Evolutionary conservation across 306 rosid species (phyloP), one percentile per base, ranked within the genome.

Genomic region (Glycyrrhiza uralensis): DNA sequence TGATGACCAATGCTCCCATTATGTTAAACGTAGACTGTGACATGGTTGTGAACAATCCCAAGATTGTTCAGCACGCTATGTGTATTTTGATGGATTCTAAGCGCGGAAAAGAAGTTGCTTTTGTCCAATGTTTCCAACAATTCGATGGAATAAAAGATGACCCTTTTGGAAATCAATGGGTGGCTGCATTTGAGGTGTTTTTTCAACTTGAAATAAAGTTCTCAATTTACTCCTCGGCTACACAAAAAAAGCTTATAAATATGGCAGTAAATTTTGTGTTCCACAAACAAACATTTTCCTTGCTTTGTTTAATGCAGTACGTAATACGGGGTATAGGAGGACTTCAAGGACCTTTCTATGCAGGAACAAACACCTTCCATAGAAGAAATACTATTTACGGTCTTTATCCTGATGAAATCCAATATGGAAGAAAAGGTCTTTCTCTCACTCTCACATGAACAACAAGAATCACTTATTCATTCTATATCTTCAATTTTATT

Each of bases 1-100:
- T 89, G 87, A 87, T 89, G 90, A 82, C 86, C 4, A 89, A 87
- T 74, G 93, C 91, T 6, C 96, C 97, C 0, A 89, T 78, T 13
- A 82, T 86, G 78, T 45, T 89, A 46, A 92, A 89, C 8, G 75
- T 92, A 9, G 96, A 92, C 44, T 89, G 90, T 15, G 92, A 89
- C 72, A 85, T 89, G 93, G 73, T 82, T 45, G 90, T 71, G 19
- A 87, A 88, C 77, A 84, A 89, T 71, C 85, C 93, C 0, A 66
- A 67, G 6, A 39, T 83, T 39, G 47, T 80, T 58, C 72, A 54
- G 41, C 87, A 89, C 13, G 89, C 87, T 6, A 64, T 89, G 87
- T 87, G 93, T 78, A 73, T 83, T 2, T 58, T 89, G 9, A 41
- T 82, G 29, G 92, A 80, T 20, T 35, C 85, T 42, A 71, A 68